Conservation (phyloP, 306 rosid genomes). For the Spatholobus suberectus region DNA sequence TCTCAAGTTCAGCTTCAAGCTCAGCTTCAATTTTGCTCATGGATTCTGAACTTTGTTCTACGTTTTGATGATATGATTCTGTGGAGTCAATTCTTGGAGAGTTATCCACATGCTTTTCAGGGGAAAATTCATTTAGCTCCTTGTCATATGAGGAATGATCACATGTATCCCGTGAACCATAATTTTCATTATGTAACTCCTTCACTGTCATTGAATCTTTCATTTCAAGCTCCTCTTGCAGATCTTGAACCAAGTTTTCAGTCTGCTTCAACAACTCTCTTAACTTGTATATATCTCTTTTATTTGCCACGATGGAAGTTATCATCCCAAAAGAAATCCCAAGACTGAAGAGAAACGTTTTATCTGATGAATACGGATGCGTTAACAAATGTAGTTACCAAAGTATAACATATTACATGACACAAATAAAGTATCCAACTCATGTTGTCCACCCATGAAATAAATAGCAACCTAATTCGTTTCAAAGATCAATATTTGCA, state of each 20-base stretch:
- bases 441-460: constrained; percentile 16
- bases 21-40: constrained; percentile 95
- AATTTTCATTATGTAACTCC: constrained; percentile 72
- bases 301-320: constrained; percentile 54
- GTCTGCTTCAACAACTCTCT: constrained; percentile 69
- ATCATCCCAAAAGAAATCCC: constrained; percentile 82
- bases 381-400: constrained; percentile 38
- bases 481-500: constrained; percentile 20
- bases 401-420: constrained; percentile 13
- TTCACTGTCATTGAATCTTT: constrained; percentile 81
- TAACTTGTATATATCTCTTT: constrained; percentile 64
- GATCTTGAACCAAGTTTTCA: constrained; percentile 84
- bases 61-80: constrained; percentile 54
- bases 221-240: constrained; percentile 94
- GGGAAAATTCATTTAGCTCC: constrained; percentile 49
- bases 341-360: constrained; percentile 63
- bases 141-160: constrained; percentile 49
- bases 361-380: constrained; percentile 53
- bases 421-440: constrained; percentile 24
- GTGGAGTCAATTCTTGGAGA: constrained; percentile 45
- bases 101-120: constrained; percentile 52
- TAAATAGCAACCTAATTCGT: constrained; percentile 16
- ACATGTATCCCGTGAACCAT: constrained; percentile 58
- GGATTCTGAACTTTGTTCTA: constrained; percentile 63
- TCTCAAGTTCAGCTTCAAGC: constrained; percentile 98